Evolutionary conservation across 495 filamentous ascomycete genomes (phyloP).

Genomic region (Aspergillus hancockii): DNA sequence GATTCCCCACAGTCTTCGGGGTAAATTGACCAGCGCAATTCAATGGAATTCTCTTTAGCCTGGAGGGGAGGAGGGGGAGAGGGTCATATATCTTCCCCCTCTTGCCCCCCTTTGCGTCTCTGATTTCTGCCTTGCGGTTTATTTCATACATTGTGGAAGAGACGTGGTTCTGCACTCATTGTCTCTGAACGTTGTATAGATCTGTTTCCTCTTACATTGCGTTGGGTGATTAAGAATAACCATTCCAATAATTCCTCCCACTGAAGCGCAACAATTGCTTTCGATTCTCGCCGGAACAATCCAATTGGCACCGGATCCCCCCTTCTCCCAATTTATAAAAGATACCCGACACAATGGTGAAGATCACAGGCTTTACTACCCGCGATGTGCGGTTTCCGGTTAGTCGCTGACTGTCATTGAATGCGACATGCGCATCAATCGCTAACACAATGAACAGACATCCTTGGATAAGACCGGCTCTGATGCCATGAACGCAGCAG

Average conservation of each 20-base stretch:
- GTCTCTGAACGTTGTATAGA: background rate
- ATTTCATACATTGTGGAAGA: background rate
- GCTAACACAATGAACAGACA: constrained; percentile 51
- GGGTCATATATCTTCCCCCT: constrained; percentile 14
- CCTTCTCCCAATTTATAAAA: background rate
- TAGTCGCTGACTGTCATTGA: constrained; percentile 20
- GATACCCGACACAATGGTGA: constrained; percentile 55
- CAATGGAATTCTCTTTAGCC: constrained; percentile 7
- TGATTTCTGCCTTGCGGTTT: constrained; percentile 3
- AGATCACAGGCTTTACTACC: constrained; percentile 77
- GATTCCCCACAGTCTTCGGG: constrained; percentile 4
- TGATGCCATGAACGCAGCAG: constrained; percentile 95
- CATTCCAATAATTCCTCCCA: background rate
- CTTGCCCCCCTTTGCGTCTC: background rate
- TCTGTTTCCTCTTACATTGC: background rate
- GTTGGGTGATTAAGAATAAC: background rate
- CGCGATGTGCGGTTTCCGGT: constrained; percentile 89
- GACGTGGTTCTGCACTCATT: background rate
- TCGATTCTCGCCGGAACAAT: background rate
- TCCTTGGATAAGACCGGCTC: constrained; percentile 94
- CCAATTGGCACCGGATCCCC: background rate
- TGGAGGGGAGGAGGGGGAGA: constrained; percentile 12
- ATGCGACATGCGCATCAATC: background rate
- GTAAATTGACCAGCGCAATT: background rate
- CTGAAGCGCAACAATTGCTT: background rate